phyloP scores from a whole-genome alignment of 2,329 filamentous ascomycete genomes.

The Penicillium sp. region DNA sequence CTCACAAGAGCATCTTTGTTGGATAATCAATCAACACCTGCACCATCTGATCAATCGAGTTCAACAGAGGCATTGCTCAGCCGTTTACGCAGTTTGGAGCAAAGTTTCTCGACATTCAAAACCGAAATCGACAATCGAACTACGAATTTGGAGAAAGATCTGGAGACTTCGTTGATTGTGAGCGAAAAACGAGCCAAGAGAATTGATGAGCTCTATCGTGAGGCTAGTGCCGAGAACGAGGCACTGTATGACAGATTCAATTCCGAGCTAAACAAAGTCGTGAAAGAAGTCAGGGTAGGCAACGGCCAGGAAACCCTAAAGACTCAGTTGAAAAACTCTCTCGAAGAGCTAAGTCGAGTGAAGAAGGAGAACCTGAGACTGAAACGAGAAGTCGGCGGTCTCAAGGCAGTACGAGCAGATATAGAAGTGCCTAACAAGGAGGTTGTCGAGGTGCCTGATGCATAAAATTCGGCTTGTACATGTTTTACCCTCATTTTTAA shows the following conservation, averaged over 20 bases:
- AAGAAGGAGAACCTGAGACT: constrained; percentile 83
- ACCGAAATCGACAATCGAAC: constrained; percentile 60
- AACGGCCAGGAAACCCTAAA: constrained; percentile 78
- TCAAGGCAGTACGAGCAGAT: constrained; percentile 49
- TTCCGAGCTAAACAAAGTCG: constrained; percentile 78
- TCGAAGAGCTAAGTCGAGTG: constrained; percentile 71
- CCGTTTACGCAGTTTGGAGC: constrained; percentile 64
- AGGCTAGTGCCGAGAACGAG: constrained; percentile 86
- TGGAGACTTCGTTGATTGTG: constrained; percentile 67
- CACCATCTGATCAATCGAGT: constrained; percentile 21
- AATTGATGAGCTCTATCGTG: constrained; percentile 84
- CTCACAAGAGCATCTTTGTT: constrained; percentile 31
- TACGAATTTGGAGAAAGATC: constrained; percentile 62
- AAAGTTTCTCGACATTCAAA: constrained; percentile 58
- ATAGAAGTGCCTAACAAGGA: constrained; percentile 24
- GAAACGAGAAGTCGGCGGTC: constrained; percentile 74
- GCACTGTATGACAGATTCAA: constrained; percentile 90
- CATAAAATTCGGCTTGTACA: constrained; percentile 1
- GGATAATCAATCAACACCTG: background rate
- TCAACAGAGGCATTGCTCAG: constrained; percentile 32
- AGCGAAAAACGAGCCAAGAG: constrained; percentile 74
- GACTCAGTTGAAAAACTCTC: constrained; percentile 63
- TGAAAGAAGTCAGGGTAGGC: constrained; percentile 69
- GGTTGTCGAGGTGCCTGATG: constrained; percentile 3
- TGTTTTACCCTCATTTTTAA: background rate